Percentiles rank a stretch among this genome's conserved stretches.
phyloP scores from a whole-genome alignment of 108 stramenopile species.

The Mayamaea pseudoterrestris region DNA sequence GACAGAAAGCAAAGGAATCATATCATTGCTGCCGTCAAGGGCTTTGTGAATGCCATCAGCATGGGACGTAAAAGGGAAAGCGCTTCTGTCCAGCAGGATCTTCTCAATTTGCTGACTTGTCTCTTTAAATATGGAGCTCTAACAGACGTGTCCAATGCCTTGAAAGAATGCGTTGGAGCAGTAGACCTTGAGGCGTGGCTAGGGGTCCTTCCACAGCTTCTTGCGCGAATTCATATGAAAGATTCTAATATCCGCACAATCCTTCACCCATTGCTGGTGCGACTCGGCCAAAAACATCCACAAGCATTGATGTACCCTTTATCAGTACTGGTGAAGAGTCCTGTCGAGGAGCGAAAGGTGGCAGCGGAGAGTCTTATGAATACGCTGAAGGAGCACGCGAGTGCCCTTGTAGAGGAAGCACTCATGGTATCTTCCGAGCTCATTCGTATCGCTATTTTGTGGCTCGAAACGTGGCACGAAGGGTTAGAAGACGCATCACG shows the following conservation, averaged over 20 bases:
- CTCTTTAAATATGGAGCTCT: conserved; percentile 90
- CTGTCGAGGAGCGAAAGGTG: conserved; percentile 68
- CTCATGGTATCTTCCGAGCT: conserved; percentile 91
- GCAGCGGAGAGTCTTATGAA: conserved; percentile 89
- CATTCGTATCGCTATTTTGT: conserved; percentile 97
- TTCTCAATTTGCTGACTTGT: conserved; percentile 90
- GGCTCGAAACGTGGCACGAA: conserved; percentile 98
- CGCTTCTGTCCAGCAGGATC: conserved; percentile 94
- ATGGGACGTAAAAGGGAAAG: conserved; percentile 86
- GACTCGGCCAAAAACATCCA: conserved; percentile 84
- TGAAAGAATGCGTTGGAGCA: conserved; percentile 58
- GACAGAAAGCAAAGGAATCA: conserved; percentile 27
- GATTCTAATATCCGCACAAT: conserved; percentile 59
- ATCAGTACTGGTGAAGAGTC: conserved; percentile 87
- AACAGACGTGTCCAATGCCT: conserved; percentile 52
- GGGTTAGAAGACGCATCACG: conserved; percentile 92
- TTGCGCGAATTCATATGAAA: conserved; percentile 94
- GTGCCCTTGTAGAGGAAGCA: conserved; percentile 87
- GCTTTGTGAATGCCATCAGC: conserved; percentile 84
- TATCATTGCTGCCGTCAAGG: conserved; percentile 79
- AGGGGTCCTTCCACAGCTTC: conserved; percentile 94
- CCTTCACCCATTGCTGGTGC: conserved; percentile 78
- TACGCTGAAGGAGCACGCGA: conserved; percentile 69
- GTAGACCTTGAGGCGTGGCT: conserved; percentile 93
- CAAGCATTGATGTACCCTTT: conserved; percentile 98